A percentile compares a stretch with the other conserved stretches of the same genome.
These are phyloP conservation scores for Polytrichum formosum DNA, from an alignment of 225 moss, liverwort and hornwort species.

Conservation along the genomic window DNA sequence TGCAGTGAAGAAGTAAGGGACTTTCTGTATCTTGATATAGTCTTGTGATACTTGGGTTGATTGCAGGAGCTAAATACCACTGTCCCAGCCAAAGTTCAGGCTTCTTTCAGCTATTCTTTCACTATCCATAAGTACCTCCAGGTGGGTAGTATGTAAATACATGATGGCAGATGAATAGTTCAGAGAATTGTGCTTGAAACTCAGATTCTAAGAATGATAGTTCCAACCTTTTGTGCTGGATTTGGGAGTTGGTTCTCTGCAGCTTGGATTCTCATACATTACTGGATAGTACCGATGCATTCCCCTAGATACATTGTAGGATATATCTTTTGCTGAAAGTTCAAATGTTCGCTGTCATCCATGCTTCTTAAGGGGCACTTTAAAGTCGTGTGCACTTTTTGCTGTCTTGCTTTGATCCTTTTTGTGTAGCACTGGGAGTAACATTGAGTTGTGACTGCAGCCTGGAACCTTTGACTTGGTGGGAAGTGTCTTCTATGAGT, in stretches of 20 bases:
- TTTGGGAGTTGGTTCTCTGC: too few relatives aligned
- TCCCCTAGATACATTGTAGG: too few relatives aligned
- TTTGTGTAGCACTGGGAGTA: background rate
- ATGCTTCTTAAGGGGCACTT: too few relatives aligned
- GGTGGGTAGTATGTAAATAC: constrained; percentile 28
- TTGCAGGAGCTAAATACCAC: constrained; percentile 56
- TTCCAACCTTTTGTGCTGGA: too few relatives aligned
- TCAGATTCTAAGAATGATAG: too few relatives aligned
- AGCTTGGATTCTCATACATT: too few relatives aligned
- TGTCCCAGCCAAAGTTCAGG: constrained; percentile 65
- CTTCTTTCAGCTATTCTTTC: constrained; percentile 63
- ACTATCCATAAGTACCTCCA: constrained; percentile 80
- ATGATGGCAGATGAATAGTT: background rate
- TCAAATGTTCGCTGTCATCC: too few relatives aligned
- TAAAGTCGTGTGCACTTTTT: too few relatives aligned
- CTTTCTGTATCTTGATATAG: background rate
- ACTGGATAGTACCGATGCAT: too few relatives aligned
- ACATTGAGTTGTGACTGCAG: constrained; percentile 31
- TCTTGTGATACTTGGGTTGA: constrained; percentile 9
- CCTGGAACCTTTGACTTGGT: constrained; percentile 86
- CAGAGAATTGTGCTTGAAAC: too few relatives aligned
- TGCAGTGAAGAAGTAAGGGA: background rate
- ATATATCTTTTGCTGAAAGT: too few relatives aligned
- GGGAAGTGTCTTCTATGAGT: constrained; percentile 72
- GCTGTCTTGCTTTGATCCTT: background rate